Percentiles rank a stretch among this genome's conserved stretches.
Evolutionary conservation across 805 yeast genomes (phyloP).

Genomic region (Kockiozyma suomiensis): DNA sequence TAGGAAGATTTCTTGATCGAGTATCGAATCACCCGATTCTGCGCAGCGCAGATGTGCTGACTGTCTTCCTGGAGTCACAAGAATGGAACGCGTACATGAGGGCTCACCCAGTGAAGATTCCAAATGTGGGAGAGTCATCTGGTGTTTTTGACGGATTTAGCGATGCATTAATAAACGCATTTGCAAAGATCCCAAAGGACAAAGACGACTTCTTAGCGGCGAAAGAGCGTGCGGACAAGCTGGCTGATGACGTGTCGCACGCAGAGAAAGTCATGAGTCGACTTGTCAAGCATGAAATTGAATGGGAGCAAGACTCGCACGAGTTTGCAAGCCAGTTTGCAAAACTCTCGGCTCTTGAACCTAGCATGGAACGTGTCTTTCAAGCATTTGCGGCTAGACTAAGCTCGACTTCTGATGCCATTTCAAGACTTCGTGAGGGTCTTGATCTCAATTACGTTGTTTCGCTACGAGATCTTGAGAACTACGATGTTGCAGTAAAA

Average conservation of each 20-base stretch:
- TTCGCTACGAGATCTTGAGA: slow-evolving; percentile 83
- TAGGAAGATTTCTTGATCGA: slow-evolving; percentile 73
- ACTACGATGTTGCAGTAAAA: slow-evolving; percentile 67
- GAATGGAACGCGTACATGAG: slow-evolving; percentile 72
- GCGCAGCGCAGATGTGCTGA: slow-evolving; percentile 68
- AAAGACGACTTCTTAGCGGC: slow-evolving; percentile 78
- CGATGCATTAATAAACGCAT: slow-evolving; percentile 92
- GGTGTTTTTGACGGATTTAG: slow-evolving; percentile 77
- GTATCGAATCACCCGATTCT: slow-evolving; percentile 74
- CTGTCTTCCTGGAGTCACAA: slow-evolving; percentile 68
- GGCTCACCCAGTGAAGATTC: slow-evolving; percentile 48
- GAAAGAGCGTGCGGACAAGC: slow-evolving; percentile 75
- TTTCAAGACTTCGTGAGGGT: slow-evolving; percentile 46
- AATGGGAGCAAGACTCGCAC: slow-evolving; percentile 70
- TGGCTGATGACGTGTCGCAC: slow-evolving; percentile 78
- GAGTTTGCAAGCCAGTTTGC: slow-evolving; percentile 70
- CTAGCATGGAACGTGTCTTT: slow-evolving; percentile 45
- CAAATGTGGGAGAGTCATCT: slow-evolving; percentile 25
- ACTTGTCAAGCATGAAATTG: slow-evolving; percentile 70
- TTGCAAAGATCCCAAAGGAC: slow-evolving; percentile 69
- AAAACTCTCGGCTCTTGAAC: slow-evolving; percentile 64
- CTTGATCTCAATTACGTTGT: slow-evolving; percentile 81
- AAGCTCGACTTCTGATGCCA: slow-evolving; percentile 45
- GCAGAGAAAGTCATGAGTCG: slow-evolving; percentile 78
- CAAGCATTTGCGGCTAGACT: slow-evolving; percentile 53